A percentile compares a stretch with the other conserved stretches of the same genome.
Evolutionary conservation across 495 filamentous ascomycete species (phyloP).

Genomic region (Bacidia gigantensis): DNA sequence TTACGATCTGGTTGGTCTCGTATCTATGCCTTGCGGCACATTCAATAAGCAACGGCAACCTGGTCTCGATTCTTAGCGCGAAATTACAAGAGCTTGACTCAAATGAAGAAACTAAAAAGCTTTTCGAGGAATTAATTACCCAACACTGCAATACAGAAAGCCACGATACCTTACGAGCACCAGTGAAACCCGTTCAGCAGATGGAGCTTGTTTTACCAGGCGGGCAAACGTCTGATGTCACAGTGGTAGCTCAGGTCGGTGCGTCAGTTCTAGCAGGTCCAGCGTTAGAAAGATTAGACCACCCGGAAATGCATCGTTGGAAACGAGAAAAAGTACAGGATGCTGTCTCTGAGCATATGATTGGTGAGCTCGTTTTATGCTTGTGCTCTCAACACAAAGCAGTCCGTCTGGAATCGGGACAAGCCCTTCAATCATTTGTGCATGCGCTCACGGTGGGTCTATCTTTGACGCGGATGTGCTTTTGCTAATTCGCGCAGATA

Average conservation of each 20-base stretch:
- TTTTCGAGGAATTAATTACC: neutral
- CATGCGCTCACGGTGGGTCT: slow-evolving; percentile 42
- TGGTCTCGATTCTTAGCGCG: neutral
- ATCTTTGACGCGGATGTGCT: neutral
- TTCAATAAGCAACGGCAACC: neutral
- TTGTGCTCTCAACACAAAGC: slow-evolving; percentile 59
- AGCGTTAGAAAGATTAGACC: slow-evolving; percentile 33
- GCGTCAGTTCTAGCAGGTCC: slow-evolving; percentile 1
- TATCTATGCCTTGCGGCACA: neutral
- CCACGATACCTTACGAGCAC: neutral
- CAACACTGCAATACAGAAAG: neutral
- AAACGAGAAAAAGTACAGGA: slow-evolving; percentile 57
- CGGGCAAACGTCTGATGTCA: too few relatives aligned
- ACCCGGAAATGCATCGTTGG: slow-evolving; percentile 51
- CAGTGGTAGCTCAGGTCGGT: neutral
- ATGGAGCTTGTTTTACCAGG: neutral
- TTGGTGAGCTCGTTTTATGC: slow-evolving; percentile 53
- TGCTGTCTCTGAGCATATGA: slow-evolving; percentile 57
- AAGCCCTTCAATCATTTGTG: slow-evolving; percentile 49
- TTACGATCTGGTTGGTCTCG: slow-evolving; percentile 39
- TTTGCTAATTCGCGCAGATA: slow-evolving; percentile 23
- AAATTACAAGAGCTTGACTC: neutral
- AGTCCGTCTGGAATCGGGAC: slow-evolving; percentile 63
- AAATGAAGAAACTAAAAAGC: neutral
- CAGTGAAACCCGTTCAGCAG: neutral